Percentiles rank a stretch among this genome's conserved stretches.
phyloP scores from a whole-genome alignment of 352 stramenopile species.

The Phytophthora sansomeana region DNA sequence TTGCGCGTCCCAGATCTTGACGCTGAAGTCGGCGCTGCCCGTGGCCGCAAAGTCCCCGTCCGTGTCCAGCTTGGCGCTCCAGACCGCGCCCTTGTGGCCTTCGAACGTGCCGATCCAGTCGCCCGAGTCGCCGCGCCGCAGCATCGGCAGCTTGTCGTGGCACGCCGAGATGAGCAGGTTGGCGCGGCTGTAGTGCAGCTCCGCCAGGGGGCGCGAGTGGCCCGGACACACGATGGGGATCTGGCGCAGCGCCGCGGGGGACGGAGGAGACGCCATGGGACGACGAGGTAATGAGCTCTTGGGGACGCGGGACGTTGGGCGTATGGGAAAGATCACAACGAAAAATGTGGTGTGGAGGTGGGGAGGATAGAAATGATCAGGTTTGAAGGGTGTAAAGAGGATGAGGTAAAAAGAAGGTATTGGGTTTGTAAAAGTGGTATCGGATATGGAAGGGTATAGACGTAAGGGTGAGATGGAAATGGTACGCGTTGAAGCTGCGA shows the following conservation, averaged over 20 bases:
- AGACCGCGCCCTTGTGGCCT: conserved; percentile 97
- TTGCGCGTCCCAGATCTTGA: conserved; percentile 97
- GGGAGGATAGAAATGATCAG: too few species aligned
- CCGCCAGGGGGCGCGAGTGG: conserved; percentile 81
- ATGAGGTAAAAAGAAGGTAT: too few species aligned
- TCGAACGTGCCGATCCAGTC: conserved; percentile 98
- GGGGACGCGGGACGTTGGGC: conserved; percentile 18
- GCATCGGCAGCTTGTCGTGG: conserved; percentile 91
- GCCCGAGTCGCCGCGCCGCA: conserved; percentile 80
- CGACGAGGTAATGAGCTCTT: conserved; percentile 4
- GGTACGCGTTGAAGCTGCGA: too few species aligned
- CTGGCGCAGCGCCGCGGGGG: conserved; percentile 70
- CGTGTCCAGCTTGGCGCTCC: conserved; percentile 91
- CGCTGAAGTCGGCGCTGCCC: conserved; percentile 95
- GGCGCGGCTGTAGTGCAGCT: conserved; percentile 76
- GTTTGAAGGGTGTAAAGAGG: too few species aligned
- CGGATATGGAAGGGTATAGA: too few species aligned
- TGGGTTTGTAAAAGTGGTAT: too few species aligned
- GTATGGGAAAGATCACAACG: conserved; percentile 31
- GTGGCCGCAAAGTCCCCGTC: conserved; percentile 88
- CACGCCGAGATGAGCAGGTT: conserved; percentile 86
- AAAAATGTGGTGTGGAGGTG: too few species aligned
- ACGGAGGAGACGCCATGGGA: conserved; percentile 42
- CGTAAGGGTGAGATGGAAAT: too few species aligned
- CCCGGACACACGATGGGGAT: conserved; percentile 90